These are phyloP conservation scores for Aciculosporium take DNA, from an alignment of 2,329 filamentous ascomycete genomes.

Conservation along the genomic window DNA sequence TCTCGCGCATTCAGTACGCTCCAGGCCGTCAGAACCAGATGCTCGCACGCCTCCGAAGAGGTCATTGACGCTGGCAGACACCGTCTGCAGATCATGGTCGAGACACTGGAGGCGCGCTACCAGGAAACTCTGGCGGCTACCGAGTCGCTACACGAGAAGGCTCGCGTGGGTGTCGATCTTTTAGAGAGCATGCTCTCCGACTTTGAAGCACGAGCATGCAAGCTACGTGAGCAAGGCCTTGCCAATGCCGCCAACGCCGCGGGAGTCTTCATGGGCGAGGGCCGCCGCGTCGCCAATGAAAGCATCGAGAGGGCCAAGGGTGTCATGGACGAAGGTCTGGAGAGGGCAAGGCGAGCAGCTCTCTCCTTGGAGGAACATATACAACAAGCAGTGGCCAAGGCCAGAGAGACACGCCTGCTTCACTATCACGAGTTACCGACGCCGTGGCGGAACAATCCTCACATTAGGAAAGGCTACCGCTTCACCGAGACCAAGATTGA, in stretches of 20 bases:
- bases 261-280: constrained; percentile 59
- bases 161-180: constrained; percentile 70
- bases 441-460: constrained; percentile 89
- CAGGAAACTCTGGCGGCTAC: constrained; percentile 73
- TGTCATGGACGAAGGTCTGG: constrained; percentile 68
- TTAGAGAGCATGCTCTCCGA: constrained; percentile 77
- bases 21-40: constrained; percentile 73
- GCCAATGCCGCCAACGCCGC: constrained; percentile 52
- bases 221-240: constrained; percentile 63
- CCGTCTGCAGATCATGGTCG: constrained; percentile 76
- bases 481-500: constrained; percentile 86
- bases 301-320: constrained; percentile 59
- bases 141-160: constrained; percentile 83
- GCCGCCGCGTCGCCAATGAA: constrained; percentile 68
- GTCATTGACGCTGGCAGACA: constrained; percentile 76
- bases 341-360: constrained; percentile 68
- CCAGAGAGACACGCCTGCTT: constrained; percentile 69
- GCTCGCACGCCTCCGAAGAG: constrained; percentile 79
- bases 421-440: constrained; percentile 79
- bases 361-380: constrained; percentile 75
- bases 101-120: constrained; percentile 79
- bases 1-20: constrained; percentile 75
- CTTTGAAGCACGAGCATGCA: constrained; percentile 69
- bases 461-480: constrained; percentile 83
- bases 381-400: constrained; percentile 58